Evolutionary conservation across 257 asterid species (phyloP).

Genomic region (Prunella vulgaris): DNA sequence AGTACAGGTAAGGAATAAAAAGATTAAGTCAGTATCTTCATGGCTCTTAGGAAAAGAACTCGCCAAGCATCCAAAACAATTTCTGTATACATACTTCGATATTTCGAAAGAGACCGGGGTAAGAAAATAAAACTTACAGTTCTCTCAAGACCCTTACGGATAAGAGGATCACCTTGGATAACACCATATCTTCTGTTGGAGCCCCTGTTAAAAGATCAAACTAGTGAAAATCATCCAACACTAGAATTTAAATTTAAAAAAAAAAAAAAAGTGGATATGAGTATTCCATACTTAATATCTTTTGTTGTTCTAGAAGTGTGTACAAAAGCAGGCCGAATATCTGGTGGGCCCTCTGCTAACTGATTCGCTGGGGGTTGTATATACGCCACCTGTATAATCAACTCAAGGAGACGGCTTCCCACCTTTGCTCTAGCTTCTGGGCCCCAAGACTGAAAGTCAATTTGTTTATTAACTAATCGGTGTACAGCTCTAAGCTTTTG

Average conservation of each 20-base stretch:
- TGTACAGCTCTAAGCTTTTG: slow-evolving; percentile 75
- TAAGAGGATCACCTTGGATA: slow-evolving; percentile 78
- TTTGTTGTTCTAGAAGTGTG: slow-evolving; percentile 58
- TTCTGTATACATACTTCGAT: slow-evolving; percentile 4
- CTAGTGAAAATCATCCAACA: slow-evolving; percentile 22
- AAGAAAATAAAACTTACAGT: slow-evolving; percentile 48
- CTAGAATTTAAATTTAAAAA: slow-evolving; percentile 24
- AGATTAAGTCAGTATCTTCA: not conserved
- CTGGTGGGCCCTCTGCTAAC: slow-evolving; percentile 65
- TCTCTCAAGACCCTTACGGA: slow-evolving; percentile 81
- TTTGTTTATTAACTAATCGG: slow-evolving; percentile 54
- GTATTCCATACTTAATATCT: slow-evolving; percentile 43
- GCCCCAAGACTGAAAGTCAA: slow-evolving; percentile 73
- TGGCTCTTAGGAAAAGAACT: slow-evolving; percentile 12
- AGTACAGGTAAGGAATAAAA: slow-evolving; percentile 11
- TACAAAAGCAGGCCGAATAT: slow-evolving; percentile 85
- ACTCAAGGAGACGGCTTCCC: slow-evolving; percentile 81
- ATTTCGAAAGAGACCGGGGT: not conserved
- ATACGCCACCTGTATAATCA: slow-evolving; percentile 80
- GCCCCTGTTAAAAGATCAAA: slow-evolving; percentile 40
- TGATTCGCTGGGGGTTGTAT: slow-evolving; percentile 73
- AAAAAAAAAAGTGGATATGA: slow-evolving; percentile 6
- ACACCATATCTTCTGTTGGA: slow-evolving; percentile 73
- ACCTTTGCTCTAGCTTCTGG: slow-evolving; percentile 85
- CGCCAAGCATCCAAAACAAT: slow-evolving; percentile 4